Base-by-base conservation (phyloP, 257 asterid genomes). In the Orobanche coerulescens region DNA sequence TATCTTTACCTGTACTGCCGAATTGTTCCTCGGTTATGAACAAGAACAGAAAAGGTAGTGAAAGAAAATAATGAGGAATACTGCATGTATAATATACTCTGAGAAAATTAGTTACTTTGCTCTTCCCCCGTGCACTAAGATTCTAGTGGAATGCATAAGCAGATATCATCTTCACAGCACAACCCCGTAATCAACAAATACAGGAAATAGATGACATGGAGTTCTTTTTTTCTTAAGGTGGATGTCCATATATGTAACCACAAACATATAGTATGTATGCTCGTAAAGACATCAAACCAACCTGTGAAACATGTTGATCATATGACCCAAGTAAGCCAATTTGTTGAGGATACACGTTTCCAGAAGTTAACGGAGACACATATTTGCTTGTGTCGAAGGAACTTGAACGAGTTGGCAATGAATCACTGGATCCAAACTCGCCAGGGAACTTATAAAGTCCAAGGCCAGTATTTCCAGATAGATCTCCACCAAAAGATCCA, bases 281-380 rank as follows among this genome's bases (percentile, higher is more conserved):
- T 39, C 26, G 47, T 57, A 12, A 71, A 51, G 62, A 54, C 20
- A 55, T 14, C 19, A 49, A 49, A 73, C 90, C 66, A 75, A 93
- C 99, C 99, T 93, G 99, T 31, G 81, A 75, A 71, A 77, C 75
- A 78, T 82, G 84, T 69, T 83, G 99, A 76, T 93, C 99, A 51
- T 93, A 93, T 0, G 95, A 76, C 61, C 99, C 99, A 79, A 81
- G 94, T 75, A 89, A 70, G 71, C 97, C 99, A 75, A 80, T 58
- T 42, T 94, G 87, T 54, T 80, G 99, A 49, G 83, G 94, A 79
- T 89, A 93, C 22, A 83, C 70, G 63, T 83, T 74, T 69, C 95
- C 96, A 67, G 97, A 79, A 65, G 89, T 59, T 76, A 89, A 69
- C 48, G 88, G 96, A 73, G 97, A 76, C 79, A 81, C 64, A 80